Base-by-base conservation (phyloP, 805 yeast genomes). In the Kuraishia floccosa region DNA sequence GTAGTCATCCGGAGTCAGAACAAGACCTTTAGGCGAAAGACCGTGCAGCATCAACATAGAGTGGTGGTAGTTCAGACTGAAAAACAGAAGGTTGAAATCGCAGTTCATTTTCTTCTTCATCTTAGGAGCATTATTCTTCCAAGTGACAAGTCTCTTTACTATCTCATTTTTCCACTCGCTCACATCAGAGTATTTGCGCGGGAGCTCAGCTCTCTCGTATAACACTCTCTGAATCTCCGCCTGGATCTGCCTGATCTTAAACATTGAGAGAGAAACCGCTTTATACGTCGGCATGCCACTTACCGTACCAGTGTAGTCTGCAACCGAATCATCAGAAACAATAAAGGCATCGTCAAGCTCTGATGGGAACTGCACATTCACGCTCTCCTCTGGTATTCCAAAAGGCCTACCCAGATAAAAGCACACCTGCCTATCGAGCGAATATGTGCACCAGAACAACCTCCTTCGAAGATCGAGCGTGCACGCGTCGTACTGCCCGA, bases 371-470 rank as follows among this genome's bases (percentile, higher is more conserved):
- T 70, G 70, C 2, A 82, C 77, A 31, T 72, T 65, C 27, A 85
- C 71, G 30, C 75, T 66, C 39, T 79, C 86, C 41, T 86, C 95
- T 0, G 94, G 91, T 1, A 86, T 78, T 1, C 94, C 91, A 40
- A 80, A 77, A 0, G 96, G 96, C 24, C 96, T 64, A 1, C 93
- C 93, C 30, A 86, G 58, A 47, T 85, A 85, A 27, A 86, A 76
- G 48, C 94, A 80, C 7, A 84, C 74, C 48, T 85, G 94, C 16
- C 96, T 56, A 50, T 86, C 96, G 33, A 87, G 54, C 1, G 87
- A 69, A 49, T 86, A 86, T 2, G 89, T 74, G 49, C 94, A 80
- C 96, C 96, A 86, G 44, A 87, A 86, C 17, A 83, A 49, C 27
- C 93, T 55, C 41, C 93, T 63, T 35, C 93, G 61, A 51, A 79